Base-by-base conservation (phyloP, 23 red algal genomes). In the Gracilaria caudata region DNA sequence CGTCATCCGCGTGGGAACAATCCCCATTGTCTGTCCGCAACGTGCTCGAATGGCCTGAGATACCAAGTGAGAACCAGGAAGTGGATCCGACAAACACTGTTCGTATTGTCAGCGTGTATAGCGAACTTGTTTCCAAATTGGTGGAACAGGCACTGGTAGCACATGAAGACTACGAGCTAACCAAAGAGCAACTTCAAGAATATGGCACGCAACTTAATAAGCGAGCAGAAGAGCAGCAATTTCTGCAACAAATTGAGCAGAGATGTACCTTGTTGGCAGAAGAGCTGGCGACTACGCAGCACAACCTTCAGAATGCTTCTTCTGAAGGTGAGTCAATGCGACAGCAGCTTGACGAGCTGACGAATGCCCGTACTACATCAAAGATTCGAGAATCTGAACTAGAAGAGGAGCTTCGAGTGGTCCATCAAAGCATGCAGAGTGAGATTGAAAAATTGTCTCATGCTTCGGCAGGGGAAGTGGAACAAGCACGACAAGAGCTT, bases 321-420 rank as follows among this genome's bases (percentile, higher is more conserved):
- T 24, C 51, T 3, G 82, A 86, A 68, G 40, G 33, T 46, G 34
- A 34, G 10, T 74, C 65, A 33, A 28, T 86, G 65, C 39, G 66
- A n/a, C 63, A 45, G 8, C 65, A 73, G 61, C 51, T 64, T 55
- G 45, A 72, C 19, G 65, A 64, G 25, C 39, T 86, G 16, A 37
- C 64, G 11, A 45, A 29, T 33, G 66, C 25, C 14, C 65, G 74
- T 9, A 37, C 63, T 14, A 45, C 63, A 20, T 68, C 82, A 23
- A 68, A 68, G 65, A 57, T 58, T 25, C 41, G 49, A 32, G 82
- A 55, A 53, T 45, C 65, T 29, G 82, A 71, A 35, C 82, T 86
- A 55, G 44, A 74, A 11, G 65, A 71, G 13, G 47, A 73, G 65
- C 32, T 73, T 19, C 23, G 82, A 19, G 65, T 55, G 21, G 66